These are phyloP conservation scores for Colletotrichum karsti DNA, from an alignment of 2,329 filamentous ascomycete species.

Conservation along the genomic window DNA sequence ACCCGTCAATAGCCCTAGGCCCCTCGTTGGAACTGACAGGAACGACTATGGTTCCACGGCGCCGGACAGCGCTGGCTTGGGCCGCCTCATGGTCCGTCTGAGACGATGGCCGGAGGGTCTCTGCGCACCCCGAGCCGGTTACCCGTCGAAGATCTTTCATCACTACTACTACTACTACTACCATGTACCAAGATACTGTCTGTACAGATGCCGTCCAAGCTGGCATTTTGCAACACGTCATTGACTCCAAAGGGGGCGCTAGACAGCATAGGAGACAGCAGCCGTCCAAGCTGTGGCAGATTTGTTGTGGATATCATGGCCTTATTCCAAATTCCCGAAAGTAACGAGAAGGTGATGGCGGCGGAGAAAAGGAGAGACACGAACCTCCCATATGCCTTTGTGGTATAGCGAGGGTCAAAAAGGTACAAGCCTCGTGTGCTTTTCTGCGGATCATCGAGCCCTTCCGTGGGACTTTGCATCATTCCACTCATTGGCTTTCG, in stretches of 20 bases:
- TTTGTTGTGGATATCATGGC: background rate
- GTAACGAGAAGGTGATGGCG: background rate
- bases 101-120: background rate
- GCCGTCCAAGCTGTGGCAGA: background rate
- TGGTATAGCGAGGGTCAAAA: background rate
- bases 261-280: background rate
- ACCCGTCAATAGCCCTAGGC: background rate
- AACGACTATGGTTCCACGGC: background rate
- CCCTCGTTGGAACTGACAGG: background rate
- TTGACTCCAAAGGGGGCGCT: constrained; percentile 9
- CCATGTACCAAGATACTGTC: too few relatives aligned
- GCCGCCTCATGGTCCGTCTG: background rate
- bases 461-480: background rate
- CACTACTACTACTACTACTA: too few relatives aligned
- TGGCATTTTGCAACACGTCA: constrained; percentile 14
- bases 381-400: background rate
- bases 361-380: background rate
- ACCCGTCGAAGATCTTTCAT: background rate
- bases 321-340: constrained; percentile 4
- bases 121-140: background rate
- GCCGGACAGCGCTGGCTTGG: background rate
- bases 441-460: background rate
- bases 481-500: background rate
- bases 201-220: background rate
- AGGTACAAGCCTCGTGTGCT: background rate